A percentile compares a stretch with the other conserved stretches of the same genome.
Conservation (phyloP, 805 yeast genomes). For the Wickerhamomyces xylosicus region DNA sequence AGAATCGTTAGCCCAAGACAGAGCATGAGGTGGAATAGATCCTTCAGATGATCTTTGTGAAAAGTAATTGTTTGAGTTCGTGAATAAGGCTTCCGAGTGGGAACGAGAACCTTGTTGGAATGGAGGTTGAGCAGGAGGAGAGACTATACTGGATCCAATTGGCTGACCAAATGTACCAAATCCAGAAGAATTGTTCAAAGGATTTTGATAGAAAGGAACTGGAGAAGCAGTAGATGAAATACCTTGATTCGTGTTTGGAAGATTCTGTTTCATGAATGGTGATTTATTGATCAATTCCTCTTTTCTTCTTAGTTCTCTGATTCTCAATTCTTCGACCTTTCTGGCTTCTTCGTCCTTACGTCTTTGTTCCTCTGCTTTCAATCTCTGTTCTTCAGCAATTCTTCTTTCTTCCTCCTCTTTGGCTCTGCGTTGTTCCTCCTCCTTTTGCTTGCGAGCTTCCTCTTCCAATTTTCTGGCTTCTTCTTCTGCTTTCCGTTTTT, state of each 20-base stretch:
- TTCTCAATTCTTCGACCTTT: background rate
- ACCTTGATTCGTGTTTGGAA: no score
- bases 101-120: background rate
- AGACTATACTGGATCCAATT: background rate
- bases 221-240: background rate
- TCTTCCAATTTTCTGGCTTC: constrained; percentile 24
- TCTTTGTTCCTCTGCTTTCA: background rate
- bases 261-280: background rate
- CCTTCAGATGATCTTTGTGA: no score
- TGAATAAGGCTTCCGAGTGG: background rate
- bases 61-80: no score
- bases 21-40: no score
- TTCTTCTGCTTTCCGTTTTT: constrained; percentile 24
- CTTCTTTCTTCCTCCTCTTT: constrained; percentile 3
- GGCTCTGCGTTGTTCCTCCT: constrained; percentile 18
- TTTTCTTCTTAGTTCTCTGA: background rate
- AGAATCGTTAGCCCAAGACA: background rate
- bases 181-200: background rate
- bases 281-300: background rate
- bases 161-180: background rate
- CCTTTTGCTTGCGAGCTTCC: constrained; percentile 23
- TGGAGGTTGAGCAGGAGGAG: background rate
- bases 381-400: constrained; percentile 8
- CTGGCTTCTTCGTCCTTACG: background rate
- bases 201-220: background rate